phyloP scores from a whole-genome alignment of 495 filamentous ascomycete species.

The Daldinia concentrica region DNA sequence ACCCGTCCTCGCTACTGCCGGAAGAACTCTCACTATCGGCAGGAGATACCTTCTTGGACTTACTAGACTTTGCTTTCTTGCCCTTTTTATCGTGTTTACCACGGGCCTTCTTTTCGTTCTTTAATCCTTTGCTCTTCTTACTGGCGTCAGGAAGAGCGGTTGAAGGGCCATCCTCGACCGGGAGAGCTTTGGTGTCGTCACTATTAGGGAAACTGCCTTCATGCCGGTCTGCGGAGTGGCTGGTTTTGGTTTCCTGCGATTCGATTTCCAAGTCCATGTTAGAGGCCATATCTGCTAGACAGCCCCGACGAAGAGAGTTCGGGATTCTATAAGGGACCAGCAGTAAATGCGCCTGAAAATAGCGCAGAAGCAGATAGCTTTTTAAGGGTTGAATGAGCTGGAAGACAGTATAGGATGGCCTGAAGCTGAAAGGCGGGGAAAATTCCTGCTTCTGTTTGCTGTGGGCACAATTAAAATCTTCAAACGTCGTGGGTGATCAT shows the following conservation, averaged over 20 bases:
- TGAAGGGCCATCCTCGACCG: conserved; percentile 33
- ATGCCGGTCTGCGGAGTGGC: conserved; percentile 31
- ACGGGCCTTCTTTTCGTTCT: conserved; percentile 49
- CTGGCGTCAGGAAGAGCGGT: conserved; percentile 31
- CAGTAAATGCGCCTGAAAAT: neutral
- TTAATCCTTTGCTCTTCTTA: conserved; percentile 38
- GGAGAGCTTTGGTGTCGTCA: conserved; percentile 22
- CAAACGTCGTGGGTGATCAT: conserved; percentile 37
- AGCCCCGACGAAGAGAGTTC: neutral
- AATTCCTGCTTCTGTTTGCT: conserved; percentile 24
- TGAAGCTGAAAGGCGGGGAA: conserved; percentile 25
- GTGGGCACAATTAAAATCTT: conserved; percentile 32
- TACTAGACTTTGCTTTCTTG: conserved; percentile 50
- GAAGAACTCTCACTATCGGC: conserved; percentile 45
- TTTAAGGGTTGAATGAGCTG: neutral
- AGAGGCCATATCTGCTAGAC: conserved; percentile 21
- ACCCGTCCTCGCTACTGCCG: conserved; percentile 42
- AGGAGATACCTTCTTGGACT: conserved; percentile 52
- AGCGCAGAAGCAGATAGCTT: neutral
- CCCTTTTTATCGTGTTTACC: conserved; percentile 54
- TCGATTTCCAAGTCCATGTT: conserved; percentile 37
- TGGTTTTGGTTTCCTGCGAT: conserved; percentile 33
- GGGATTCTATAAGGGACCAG: conserved; percentile 10
- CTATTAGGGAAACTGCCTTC: conserved; percentile 24
- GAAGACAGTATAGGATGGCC: conserved; percentile 7